These are phyloP conservation scores for Beauveria varroae DNA, from an alignment of 2,329 filamentous ascomycete species.

Conservation along the genomic window DNA sequence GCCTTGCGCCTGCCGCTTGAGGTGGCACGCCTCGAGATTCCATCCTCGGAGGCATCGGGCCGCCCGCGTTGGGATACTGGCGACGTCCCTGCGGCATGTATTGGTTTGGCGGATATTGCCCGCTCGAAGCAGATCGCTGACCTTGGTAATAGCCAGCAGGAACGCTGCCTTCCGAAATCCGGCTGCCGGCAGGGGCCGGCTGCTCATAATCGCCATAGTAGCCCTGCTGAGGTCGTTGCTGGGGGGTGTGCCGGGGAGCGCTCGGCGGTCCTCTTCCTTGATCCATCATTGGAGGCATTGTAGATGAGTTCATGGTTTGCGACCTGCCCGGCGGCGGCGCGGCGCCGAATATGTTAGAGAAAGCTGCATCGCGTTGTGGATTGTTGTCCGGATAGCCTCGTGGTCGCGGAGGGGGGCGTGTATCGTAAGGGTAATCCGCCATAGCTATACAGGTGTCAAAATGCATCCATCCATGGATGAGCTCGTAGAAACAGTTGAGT, in stretches of 20 bases:
- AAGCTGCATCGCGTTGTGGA: constrained; percentile 84
- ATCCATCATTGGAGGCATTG: constrained; percentile 41
- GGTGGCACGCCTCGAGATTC: constrained; percentile 50
- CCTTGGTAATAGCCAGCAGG: constrained; percentile 46
- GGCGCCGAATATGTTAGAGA: constrained; percentile 90
- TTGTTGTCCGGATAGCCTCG: constrained; percentile 46
- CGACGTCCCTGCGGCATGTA: constrained; percentile 42
- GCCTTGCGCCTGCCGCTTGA: constrained; percentile 30
- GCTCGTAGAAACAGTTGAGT: not conserved
- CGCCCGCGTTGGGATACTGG: constrained; percentile 35
- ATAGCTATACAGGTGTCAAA: constrained; percentile 28
- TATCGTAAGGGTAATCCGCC: constrained; percentile 52
- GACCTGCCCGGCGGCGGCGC: constrained; percentile 81
- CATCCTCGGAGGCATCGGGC: constrained; percentile 54
- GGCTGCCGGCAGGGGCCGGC: constrained; percentile 21
- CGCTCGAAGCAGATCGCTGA: constrained; percentile 44
- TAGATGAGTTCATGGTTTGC: constrained; percentile 87
- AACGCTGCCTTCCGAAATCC: constrained; percentile 35
- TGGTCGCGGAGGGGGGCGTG: constrained; percentile 37
- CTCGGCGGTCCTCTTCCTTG: constrained; percentile 50
- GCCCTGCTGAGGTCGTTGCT: constrained; percentile 38
- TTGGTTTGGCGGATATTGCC: constrained; percentile 33
- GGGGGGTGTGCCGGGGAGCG: constrained; percentile 52
- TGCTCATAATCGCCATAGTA: constrained; percentile 28
- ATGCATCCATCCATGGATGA: not conserved